Evolutionary conservation across 192 early-diverging fungal species (phyloP).

Genomic region (Ramicandelaber brevisporus): DNA sequence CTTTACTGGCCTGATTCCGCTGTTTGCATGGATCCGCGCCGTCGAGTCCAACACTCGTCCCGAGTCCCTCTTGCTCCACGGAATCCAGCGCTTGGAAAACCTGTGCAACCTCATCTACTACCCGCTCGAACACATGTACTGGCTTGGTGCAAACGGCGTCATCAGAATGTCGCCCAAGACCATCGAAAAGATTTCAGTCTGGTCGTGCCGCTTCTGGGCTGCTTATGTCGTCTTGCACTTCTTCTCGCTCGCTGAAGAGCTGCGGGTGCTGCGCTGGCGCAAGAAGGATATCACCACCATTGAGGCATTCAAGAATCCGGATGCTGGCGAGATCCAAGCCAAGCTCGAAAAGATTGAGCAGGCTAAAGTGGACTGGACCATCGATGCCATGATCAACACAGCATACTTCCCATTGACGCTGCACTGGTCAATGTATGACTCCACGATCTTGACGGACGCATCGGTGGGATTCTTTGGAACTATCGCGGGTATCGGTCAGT

Average conservation of each 20-base stretch:
- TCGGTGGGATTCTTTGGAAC: constrained; percentile 81
- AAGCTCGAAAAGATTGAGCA: constrained; percentile 32
- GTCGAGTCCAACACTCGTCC: constrained; percentile 49
- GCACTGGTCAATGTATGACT: constrained; percentile 78
- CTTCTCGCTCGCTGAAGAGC: constrained; percentile 44
- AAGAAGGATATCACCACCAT: constrained; percentile 18
- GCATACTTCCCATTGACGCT: constrained; percentile 75
- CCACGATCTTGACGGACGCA: constrained; percentile 74
- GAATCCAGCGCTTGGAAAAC: constrained; percentile 72
- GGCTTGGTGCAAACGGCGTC: constrained; percentile 67
- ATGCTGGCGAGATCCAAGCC: constrained; percentile 28
- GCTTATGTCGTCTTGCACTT: constrained; percentile 78
- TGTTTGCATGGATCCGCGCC: constrained; percentile 66
- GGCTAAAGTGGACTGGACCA: constrained; percentile 27
- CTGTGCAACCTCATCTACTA: constrained; percentile 69
- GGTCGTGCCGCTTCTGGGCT: constrained; percentile 95
- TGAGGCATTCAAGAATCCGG: constrained; percentile 35
- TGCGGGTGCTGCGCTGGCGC: constrained; percentile 21
- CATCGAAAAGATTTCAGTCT: constrained; percentile 57
- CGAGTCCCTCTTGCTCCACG: constrained; percentile 27
- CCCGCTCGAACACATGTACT: constrained; percentile 89
- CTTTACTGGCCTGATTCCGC: constrained; percentile 53
- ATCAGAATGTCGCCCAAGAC: constrained; percentile 44
- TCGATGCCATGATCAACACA: constrained; percentile 65
- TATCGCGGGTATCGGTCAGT: constrained; percentile 66